Base-by-base conservation (phyloP, 805 yeast genomes). In the Candida jianshihensis region DNA sequence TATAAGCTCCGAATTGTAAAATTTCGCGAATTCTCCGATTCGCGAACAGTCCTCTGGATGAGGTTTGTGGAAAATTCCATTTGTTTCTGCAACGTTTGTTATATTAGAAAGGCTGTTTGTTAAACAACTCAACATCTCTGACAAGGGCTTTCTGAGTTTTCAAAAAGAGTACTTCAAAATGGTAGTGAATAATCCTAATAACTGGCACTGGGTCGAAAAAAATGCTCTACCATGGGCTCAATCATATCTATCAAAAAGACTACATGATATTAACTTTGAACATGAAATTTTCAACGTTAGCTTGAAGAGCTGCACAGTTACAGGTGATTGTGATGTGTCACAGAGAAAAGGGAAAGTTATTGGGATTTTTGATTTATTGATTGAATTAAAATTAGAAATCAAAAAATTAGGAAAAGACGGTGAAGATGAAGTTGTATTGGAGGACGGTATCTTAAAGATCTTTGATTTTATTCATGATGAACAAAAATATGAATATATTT, bases 341-440 rank as follows among this genome's bases (percentile, higher is more conserved):
- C 90, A 84, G 58, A 73, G 94, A 63, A 84, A 84, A 59, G 90
- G 90, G 8, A 81, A 78, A 58, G 85, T 80, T 19, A 72, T 76
- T 49, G 82, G 90, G 52, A 78, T 83, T 34, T 83, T 73, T 50
- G 94, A 84, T 52, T 54, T 83, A 68, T 62, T 63, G 31, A 55
- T 83, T 32, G 66, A 63, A 43, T 66, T 83, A 39, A 50, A 61
- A 9, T 63, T 77, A 16, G 50, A 56, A 26, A 67, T 73, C 12
- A 47, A 53, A 20, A 61, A 56, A 7, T 59, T 52, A 6, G 55
- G 46, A 3, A 53, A 44, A 2, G 68, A 65, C n/a, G 31, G 27
- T 3, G 19, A 35, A 20, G 36, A 34, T 12, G 17, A n/a, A 15
- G 35, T 16, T 17, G 36, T 14, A 66, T 62, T 33, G 55, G 59